Percentiles rank a stretch among this genome's conserved stretches.
phyloP scores from a whole-genome alignment of 1,284 basidiomycete genomes.

The Porodaedalea pini region DNA sequence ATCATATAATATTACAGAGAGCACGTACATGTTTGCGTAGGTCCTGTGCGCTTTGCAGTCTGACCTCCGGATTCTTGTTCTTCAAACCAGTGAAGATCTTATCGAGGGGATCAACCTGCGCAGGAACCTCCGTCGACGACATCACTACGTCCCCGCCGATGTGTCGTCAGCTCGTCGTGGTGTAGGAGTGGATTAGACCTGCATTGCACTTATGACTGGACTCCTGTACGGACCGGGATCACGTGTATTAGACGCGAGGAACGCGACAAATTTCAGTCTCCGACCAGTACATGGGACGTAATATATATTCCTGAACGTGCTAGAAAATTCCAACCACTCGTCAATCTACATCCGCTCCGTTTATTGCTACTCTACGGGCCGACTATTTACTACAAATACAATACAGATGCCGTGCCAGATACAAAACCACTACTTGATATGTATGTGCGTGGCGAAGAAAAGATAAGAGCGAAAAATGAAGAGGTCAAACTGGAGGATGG shows the following conservation, averaged over 20 bases:
- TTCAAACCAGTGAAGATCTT: conserved; percentile 65
- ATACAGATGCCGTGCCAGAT: conserved; percentile 12
- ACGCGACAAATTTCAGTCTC: too few species aligned
- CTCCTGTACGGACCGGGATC: background rate
- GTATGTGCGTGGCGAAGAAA: background rate
- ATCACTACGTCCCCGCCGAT: conserved; percentile 33
- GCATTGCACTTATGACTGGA: background rate
- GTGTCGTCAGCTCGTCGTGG: background rate
- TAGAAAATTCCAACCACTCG: too few species aligned
- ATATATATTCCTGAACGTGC: too few species aligned
- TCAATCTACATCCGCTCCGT: background rate
- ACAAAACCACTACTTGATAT: conserved; percentile 12
- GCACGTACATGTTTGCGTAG: conserved; percentile 64
- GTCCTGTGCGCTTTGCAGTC: conserved; percentile 61
- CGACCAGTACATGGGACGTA: too few species aligned
- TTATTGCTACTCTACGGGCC: background rate
- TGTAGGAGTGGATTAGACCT: background rate
- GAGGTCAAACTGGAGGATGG: background rate
- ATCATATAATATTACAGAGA: conserved; percentile 13
- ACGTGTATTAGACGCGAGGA: background rate
- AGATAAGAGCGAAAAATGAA: background rate
- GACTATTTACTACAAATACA: conserved; percentile 11
- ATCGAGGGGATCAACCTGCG: conserved; percentile 57
- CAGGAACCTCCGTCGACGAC: conserved; percentile 52
- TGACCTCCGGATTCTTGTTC: conserved; percentile 57